Conservation (phyloP, 1,139 yeast species). For the Lodderomyces pseudojiufengensis region DNA sequence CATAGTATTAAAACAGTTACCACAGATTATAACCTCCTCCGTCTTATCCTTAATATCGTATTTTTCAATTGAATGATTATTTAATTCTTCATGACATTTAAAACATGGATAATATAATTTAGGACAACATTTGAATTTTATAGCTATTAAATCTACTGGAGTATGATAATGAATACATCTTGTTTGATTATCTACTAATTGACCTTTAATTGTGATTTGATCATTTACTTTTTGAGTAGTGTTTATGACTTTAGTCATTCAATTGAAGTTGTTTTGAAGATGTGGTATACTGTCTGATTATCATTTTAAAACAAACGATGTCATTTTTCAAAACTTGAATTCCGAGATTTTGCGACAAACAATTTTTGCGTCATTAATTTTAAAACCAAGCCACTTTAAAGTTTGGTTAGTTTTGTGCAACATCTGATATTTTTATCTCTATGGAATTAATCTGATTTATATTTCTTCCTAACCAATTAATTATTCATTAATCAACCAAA, state of each 20-base stretch:
- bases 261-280: neutral
- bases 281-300: no score
- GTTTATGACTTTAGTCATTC: no score
- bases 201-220: slow-evolving; percentile 14
- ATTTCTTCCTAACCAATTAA: no score
- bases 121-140: slow-evolving; percentile 39
- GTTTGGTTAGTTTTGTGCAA: no score
- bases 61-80: slow-evolving; percentile 16
- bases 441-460: no score
- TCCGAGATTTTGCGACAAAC: no score
- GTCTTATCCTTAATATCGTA: slow-evolving; percentile 17
- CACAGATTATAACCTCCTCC: slow-evolving; percentile 34
- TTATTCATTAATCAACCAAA: no score
- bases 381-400: neutral
- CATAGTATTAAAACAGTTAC: slow-evolving; percentile 30
- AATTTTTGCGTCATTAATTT: no score
- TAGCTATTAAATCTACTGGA: slow-evolving; percentile 37
- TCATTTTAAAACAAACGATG: no score
- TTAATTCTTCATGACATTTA: slow-evolving; percentile 31
- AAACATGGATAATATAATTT: slow-evolving; percentile 35
- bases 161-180: slow-evolving; percentile 39
- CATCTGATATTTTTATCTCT: no score
- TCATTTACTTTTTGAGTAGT: slow-evolving; percentile 1
- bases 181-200: slow-evolving; percentile 29
- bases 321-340: no score